Evolutionary conservation across 768 basidiomycete species (phyloP), one percentile per base, ranked within the genome.

Genomic region (Boletus edulis): DNA sequence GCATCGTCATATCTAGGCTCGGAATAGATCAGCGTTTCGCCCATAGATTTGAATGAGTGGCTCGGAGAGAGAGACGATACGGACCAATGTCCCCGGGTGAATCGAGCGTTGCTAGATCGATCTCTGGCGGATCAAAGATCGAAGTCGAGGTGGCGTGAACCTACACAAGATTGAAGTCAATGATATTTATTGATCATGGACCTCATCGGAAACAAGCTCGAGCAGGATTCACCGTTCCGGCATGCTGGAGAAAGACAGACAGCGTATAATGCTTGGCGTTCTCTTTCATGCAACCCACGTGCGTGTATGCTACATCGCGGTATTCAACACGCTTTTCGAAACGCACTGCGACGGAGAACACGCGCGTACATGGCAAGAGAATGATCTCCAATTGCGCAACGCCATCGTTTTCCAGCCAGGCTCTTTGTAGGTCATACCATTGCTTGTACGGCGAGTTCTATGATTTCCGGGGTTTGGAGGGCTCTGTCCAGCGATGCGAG

Each of bases 401-500:
- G 3, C 46, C 48, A 32, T 63, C 53, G 18, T 63, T 63, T 42
- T 55, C 66, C 18, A 61, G 48, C 56, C 52, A 62, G 2, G 57
- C 20, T 17, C 60, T 27, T 29, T 56, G 65, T 22, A 65, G 22
- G 1, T 60, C 51, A 22, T 60, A 58, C 53, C 55, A 41, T 18
- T 40, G 31, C 48, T 48, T 61, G 17, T 52, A 56, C n/a, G 56
- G 54, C 20, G 57, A 57, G 29, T 61, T 49, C 34, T 50, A n/a
- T 53, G 20, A 63, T 55, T 22, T 49, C 45, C 20, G 55, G 55
- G 3, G 37, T 17, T 38, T 45, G 50, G 35, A 64, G 11, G 0
- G 59, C 55, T 9, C 41, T 15, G 35, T 64, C 55, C 37, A 51
- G 27, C 27, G 53, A 29, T 13, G 48, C 46, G 18, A 57, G 34